phyloP scores from a whole-genome alignment of 495 filamentous ascomycete genomes.

The Margaritispora aquatica region DNA sequence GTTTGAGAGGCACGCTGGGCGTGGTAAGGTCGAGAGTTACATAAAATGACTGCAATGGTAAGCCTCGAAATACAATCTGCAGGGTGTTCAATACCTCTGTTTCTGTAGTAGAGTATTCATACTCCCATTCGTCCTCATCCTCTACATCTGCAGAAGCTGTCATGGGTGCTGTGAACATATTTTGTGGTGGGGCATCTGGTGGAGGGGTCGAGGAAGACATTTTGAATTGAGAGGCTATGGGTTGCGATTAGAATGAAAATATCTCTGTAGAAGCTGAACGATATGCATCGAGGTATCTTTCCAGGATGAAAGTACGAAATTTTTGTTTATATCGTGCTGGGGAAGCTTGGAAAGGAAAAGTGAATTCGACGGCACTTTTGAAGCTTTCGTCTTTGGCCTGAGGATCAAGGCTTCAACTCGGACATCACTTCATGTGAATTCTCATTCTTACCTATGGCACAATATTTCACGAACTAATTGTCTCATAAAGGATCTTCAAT shows the following conservation, averaged over 20 bases:
- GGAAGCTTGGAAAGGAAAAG: not conserved
- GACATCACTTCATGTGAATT: not conserved
- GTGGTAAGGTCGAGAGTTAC: constrained; percentile 49
- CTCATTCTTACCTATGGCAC: not conserved
- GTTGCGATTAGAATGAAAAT: constrained; percentile 17
- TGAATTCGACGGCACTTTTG: not conserved
- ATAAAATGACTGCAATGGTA: constrained; percentile 41
- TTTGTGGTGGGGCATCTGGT: constrained; percentile 12
- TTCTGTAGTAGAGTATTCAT: constrained; percentile 51
- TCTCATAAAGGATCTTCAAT: too few species aligned
- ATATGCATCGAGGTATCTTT: constrained; percentile 14
- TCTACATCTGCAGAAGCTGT: constrained; percentile 18
- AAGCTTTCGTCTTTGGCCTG: not conserved
- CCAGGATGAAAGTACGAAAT: not conserved
- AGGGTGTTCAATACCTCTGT: constrained; percentile 36
- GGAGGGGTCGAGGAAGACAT: not conserved
- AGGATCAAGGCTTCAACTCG: not conserved
- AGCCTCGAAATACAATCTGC: not conserved
- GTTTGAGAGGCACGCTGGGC: constrained; percentile 34
- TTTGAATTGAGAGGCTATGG: constrained; percentile 16
- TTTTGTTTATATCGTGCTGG: not conserved
- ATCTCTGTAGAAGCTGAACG: constrained; percentile 4
- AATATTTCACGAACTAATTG: too few species aligned
- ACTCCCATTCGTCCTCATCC: constrained; percentile 48
- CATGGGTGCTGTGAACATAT: not conserved